phyloP scores from a whole-genome alignment of 208 protist genomes.

The Endotrypanum monterogeii region DNA sequence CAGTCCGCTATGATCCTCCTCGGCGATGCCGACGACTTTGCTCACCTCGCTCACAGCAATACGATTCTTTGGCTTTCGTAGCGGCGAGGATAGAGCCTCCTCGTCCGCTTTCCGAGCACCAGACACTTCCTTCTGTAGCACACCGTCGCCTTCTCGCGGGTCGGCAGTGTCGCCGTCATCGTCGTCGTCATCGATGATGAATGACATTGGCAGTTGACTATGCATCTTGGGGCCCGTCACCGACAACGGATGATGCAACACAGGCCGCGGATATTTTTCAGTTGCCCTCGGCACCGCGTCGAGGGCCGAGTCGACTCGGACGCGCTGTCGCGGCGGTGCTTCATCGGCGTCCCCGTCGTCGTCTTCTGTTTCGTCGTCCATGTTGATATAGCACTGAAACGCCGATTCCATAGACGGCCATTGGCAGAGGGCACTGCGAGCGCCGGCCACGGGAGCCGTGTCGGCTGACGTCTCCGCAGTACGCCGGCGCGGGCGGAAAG shows the following conservation, averaged over 20 bases:
- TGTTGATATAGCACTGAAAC: constrained; percentile 11
- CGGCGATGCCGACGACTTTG: constrained; percentile 14
- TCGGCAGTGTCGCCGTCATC: background rate
- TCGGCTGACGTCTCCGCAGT: constrained; percentile 6
- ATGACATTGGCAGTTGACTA: background rate
- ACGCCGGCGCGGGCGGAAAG: constrained; percentile 57
- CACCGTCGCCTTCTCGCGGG: background rate
- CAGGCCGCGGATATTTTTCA: background rate
- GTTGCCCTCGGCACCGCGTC: background rate
- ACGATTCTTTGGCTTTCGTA: background rate
- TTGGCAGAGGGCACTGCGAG: background rate
- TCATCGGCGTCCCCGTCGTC: constrained; percentile 18
- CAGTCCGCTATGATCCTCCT: constrained; percentile 4
- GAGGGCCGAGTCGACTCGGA: background rate
- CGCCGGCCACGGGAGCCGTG: background rate
- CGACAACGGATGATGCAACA: background rate
- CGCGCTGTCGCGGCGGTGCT: constrained; percentile 1
- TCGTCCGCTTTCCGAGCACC: background rate
- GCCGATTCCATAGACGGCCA: background rate
- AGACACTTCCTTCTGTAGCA: background rate
- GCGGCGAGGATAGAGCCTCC: background rate
- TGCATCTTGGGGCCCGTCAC: background rate
- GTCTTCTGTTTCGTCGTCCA: constrained; percentile 24
- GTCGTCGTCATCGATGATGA: constrained; percentile 19
- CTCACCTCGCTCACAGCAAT: background rate